Base-by-base conservation (phyloP, 345 rosid species). In the Arabis hirsuta region DNA sequence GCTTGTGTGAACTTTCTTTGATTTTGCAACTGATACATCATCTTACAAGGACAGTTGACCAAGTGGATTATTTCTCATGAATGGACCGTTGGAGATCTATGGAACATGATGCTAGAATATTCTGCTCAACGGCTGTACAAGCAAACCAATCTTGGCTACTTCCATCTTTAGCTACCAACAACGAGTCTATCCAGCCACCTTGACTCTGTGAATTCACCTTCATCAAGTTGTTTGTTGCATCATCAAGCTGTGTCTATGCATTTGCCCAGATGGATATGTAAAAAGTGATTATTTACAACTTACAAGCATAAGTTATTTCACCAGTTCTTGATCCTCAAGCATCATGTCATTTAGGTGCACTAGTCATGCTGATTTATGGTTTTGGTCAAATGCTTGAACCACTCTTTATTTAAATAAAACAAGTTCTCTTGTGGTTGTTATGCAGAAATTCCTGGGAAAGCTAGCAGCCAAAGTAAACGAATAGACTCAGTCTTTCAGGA, bases 51-150 rank as follows among this genome's bases (percentile, higher is more conserved):
- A 80, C 90, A 89, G 97, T 89, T 86, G 75, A 86, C 76, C 60
- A 65, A 55, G 65, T 91, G 99, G 99, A 88, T 95, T 67, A 52
- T 81, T 75, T 71, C 61, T 36, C 97, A 91, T 47, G 79, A 77
- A 69, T 95, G 99, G 99, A 88, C 90, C 3, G 98, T 95, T 14
- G 99, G 96, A 78, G 96, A 95, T 58, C 93, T 95, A 34, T 90
- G 99, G 96, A 76, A 77, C 78, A 80, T 91, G 90, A 24, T 95
- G 86, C 75, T 73, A 12, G 92, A 90, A 80, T 91, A 90, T 72
- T 85, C 96, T 9, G 76, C 81, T 11, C 93, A 88, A 64, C 83
- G 91, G 79, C 71, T 73, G 31, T 80, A 76, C 55, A 85, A 59
- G 63, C 81, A 81, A 66, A 88, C 92, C 8, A 50, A 78, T 16